Conservation (phyloP, 352 stramenopile species). For the Globisporangium takayamanum region DNA sequence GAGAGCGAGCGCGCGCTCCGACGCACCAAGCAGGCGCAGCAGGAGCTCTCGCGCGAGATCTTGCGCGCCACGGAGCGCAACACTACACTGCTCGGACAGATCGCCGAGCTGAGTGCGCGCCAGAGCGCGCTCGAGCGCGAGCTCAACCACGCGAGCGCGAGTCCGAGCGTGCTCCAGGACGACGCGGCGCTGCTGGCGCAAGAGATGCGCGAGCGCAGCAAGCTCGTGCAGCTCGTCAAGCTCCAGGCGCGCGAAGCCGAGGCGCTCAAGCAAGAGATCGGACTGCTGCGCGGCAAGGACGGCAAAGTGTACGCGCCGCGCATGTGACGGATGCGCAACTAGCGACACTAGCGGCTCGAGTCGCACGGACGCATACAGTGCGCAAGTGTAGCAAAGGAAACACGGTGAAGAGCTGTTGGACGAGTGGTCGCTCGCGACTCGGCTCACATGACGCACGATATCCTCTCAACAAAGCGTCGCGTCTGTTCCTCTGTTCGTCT, state of each 20-base stretch:
- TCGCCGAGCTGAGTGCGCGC: constrained; percentile 68
- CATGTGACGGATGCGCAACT: constrained; percentile 4
- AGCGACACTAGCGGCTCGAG: background rate
- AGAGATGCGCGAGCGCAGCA: constrained; percentile 86
- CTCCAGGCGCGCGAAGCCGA: constrained; percentile 89
- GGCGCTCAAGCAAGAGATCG: constrained; percentile 87
- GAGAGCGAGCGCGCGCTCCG: constrained; percentile 52
- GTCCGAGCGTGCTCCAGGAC: constrained; percentile 42
- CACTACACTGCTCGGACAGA: constrained; percentile 68
- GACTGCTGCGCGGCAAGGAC: constrained; percentile 77
- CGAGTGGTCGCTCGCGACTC: too few species aligned
- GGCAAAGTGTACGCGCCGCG: constrained; percentile 63
- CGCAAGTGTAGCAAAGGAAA: background rate
- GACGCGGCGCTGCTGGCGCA: constrained; percentile 41
- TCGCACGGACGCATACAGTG: background rate
- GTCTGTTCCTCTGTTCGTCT: too few species aligned
- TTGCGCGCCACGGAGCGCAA: constrained; percentile 81
- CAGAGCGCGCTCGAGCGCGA: constrained; percentile 83
- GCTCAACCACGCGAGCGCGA: constrained; percentile 61
- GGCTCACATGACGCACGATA: too few species aligned
- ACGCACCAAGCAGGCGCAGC: constrained; percentile 40
- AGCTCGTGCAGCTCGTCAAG: constrained; percentile 87
- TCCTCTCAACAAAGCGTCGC: too few species aligned
- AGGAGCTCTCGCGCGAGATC: constrained; percentile 65
- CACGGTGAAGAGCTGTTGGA: too few species aligned